Percentiles rank a stretch among this genome's conserved stretches.
Conservation (phyloP, 192 early-diverging fungal species). For the Phlyctochytrium planicorne region DNA sequence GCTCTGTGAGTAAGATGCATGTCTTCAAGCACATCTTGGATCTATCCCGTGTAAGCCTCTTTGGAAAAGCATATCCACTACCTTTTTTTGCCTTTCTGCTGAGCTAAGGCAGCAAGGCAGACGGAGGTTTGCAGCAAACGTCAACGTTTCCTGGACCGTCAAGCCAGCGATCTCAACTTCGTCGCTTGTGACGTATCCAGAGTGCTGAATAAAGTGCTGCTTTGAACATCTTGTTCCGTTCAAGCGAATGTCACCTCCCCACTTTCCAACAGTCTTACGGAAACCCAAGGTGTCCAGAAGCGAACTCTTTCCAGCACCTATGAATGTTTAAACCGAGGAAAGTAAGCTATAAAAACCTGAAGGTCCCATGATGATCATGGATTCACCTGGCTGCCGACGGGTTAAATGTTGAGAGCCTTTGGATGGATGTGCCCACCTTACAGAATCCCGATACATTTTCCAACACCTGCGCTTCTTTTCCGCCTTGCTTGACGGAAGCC, state of each 20-base stretch:
- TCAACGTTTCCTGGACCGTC: slow-evolving; percentile 14
- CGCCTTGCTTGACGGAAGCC: background rate
- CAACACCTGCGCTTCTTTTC: background rate
- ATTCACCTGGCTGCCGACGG: slow-evolving; percentile 15
- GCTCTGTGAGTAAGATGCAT: slow-evolving; percentile 9
- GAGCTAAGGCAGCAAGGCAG: background rate
- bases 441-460: slow-evolving; percentile 8
- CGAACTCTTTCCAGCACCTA: slow-evolving; percentile 16
- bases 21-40: slow-evolving; percentile 9
- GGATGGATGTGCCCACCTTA: background rate
- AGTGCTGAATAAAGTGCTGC: slow-evolving; percentile 5
- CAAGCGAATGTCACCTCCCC: slow-evolving; percentile 6
- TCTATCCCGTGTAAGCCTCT: background rate
- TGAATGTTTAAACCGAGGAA: background rate
- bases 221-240: slow-evolving; percentile 2
- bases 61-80: background rate
- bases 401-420: background rate
- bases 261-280: slow-evolving; percentile 13
- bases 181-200: slow-evolving; percentile 23
- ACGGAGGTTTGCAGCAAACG: slow-evolving; percentile 20
- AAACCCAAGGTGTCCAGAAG: slow-evolving; percentile 6
- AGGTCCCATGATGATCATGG: slow-evolving; percentile 49
- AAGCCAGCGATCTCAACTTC: slow-evolving; percentile 12
- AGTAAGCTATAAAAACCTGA: slow-evolving; percentile 24
- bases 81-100: slow-evolving; percentile 4